Evolutionary conservation across 2,329 filamentous ascomycete genomes (phyloP), one percentile per base, ranked within the genome.

Genomic region (Colletotrichum siamense): DNA sequence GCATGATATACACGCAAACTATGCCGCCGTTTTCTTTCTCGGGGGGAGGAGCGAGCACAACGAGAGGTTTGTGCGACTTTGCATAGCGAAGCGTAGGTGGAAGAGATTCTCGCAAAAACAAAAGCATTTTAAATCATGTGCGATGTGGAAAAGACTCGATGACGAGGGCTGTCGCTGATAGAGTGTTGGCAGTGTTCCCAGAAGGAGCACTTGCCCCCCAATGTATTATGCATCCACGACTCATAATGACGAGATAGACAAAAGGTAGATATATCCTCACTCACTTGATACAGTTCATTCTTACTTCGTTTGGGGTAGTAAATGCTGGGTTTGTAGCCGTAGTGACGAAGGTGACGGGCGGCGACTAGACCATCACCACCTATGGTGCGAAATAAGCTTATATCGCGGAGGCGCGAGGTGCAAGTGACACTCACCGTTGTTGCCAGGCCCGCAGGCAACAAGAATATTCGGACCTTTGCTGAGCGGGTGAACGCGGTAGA

Each of bases 351-450:
- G 85, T 99, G 97, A 30, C 97, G 93, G 69, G 97, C 97, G 64
- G 96, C 96, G 32, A 99, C 97, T 5, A 99, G 91, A 4, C 97
- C 97, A 84, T 99, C 97, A 49, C 97, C 97, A 77, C 97, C 95
- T 96, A 69, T 36, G 70, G 67, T 39, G 5, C 16, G 1, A 5
- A 22, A 49, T 74, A 18, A 70, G 77, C 18, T 63, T 52, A 10
- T 32, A 28, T 69, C 34, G 65, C 71, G 70, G n/a, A 36, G 8
- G 22, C n/a, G 32, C 7, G 34, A 32, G 30, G 32, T 8, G 22
- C 9, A 75, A 2, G 85, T 26, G 6, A 28, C 30, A 2, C 64
- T 77, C 78, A 92, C 92, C 92, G 78, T 94, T 94, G 79, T 94
- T 94, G 52, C 92, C 92, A 2, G 97, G 97, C 1, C 97, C 97